phyloP scores from a whole-genome alignment of 2,329 filamentous ascomycete species.

The Botrytis porri region DNA sequence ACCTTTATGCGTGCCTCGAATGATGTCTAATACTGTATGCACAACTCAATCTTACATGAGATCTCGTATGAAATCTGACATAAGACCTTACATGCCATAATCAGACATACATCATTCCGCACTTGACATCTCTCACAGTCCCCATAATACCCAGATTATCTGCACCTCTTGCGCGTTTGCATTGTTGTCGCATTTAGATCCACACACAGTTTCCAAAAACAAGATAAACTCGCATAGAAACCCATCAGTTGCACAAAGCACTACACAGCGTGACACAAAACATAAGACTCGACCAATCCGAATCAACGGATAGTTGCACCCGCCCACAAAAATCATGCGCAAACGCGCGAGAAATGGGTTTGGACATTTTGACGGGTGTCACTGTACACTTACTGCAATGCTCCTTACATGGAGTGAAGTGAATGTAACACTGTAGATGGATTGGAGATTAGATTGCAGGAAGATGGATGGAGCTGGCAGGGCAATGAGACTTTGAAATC shows the following conservation, averaged over 20 bases:
- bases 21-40: background rate
- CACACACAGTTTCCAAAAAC: background rate
- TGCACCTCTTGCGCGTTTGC: background rate
- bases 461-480: too few relatives aligned
- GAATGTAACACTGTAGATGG: background rate
- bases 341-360: background rate
- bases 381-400: background rate
- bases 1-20: background rate
- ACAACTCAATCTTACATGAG: background rate
- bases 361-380: slow-evolving; percentile 1
- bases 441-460: background rate
- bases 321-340: background rate
- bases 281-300: background rate
- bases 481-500: background rate
- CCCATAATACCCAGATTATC: too few relatives aligned
- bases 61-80: background rate
- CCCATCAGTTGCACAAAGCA: background rate
- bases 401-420: background rate
- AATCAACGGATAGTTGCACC: background rate
- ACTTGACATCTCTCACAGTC: background rate
- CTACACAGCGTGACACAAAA: too few relatives aligned
- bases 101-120: background rate
- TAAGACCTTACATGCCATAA: background rate
- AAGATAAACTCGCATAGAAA: background rate
- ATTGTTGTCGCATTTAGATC: background rate